These are phyloP conservation scores for Ustilago shanxiensis DNA, from an alignment of 1,284 basidiomycete genomes.

Conservation along the genomic window DNA sequence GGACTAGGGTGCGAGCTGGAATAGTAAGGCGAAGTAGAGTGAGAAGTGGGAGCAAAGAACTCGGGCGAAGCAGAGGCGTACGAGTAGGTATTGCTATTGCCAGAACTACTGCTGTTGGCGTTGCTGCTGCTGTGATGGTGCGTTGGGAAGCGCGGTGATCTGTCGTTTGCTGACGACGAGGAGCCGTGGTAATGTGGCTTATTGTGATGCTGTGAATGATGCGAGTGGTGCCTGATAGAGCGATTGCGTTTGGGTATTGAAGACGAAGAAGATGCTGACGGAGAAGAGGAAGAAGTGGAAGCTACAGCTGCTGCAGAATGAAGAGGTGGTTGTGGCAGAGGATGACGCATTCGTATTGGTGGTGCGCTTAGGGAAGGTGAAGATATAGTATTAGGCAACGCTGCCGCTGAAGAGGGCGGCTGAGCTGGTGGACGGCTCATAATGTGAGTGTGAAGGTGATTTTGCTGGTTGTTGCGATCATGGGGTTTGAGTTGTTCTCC, in stretches of 20 bases:
- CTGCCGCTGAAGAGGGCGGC: neutral
- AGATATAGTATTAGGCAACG: neutral
- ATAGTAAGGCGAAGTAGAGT: conserved; percentile 31
- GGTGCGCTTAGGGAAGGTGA: conserved; percentile 19
- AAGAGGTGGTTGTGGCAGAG: neutral
- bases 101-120: neutral
- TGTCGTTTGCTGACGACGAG: neutral
- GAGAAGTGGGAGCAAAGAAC: neutral
- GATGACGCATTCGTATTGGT: conserved; percentile 35
- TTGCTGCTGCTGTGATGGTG: conserved; percentile 2
- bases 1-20: conserved; percentile 33
- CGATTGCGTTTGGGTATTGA: neutral
- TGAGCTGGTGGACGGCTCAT: conserved; percentile 3
- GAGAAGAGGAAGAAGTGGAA: conserved; percentile 8
- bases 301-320: neutral
- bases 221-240: neutral
- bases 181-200: neutral
- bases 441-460: neutral
- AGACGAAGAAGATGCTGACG: conserved; percentile 13
- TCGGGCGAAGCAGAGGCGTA: conserved; percentile 13
- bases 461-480: neutral
- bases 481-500: neutral
- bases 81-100: neutral
- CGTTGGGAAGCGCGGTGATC: neutral
- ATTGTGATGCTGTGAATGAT: neutral